These are phyloP conservation scores for Phyllosticta citribraziliensis DNA, from an alignment of 2,329 filamentous ascomycete genomes.

Conservation along the genomic window DNA sequence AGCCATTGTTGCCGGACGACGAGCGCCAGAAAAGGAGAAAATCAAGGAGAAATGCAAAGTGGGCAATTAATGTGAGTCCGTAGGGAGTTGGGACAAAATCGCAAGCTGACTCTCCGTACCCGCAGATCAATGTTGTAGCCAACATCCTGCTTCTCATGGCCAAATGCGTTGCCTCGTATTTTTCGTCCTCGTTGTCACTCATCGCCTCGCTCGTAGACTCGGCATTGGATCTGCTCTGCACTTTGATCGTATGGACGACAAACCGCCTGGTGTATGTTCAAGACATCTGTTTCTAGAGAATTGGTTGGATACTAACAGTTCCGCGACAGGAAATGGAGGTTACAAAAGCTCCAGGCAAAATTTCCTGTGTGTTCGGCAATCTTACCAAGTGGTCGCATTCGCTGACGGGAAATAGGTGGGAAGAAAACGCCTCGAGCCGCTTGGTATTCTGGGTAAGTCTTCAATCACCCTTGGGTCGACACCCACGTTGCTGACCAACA, in stretches of 20 bases:
- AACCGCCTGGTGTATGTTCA: conserved; percentile 43
- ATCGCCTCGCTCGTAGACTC: conserved; percentile 54
- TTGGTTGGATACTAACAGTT: not conserved
- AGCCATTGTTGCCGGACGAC: conserved; percentile 45
- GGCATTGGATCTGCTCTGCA: conserved; percentile 51
- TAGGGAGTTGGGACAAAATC: not conserved
- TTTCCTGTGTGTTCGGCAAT: conserved; percentile 38
- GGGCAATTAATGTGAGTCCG: conserved; percentile 43
- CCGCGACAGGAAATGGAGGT: conserved; percentile 37
- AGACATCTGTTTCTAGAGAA: not conserved
- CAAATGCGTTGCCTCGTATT: conserved; percentile 46
- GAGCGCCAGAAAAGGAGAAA: conserved; percentile 40
- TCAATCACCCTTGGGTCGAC: no score
- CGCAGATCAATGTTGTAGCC: conserved; percentile 47
- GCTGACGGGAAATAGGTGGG: conserved; percentile 20
- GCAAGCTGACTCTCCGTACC: not conserved
- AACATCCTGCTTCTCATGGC: conserved; percentile 48
- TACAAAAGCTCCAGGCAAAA: conserved; percentile 39
- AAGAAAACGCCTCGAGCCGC: conserved; percentile 44
- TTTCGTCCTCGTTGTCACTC: conserved; percentile 49
- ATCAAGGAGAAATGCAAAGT: conserved; percentile 40
- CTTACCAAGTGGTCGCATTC: not conserved
- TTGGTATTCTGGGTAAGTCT: conserved; percentile 46
- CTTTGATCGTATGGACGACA: conserved; percentile 51
- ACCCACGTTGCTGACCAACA: no score